Evolutionary conservation across 148 eudicot genomes (phyloP), one percentile per base, ranked within the genome.

Genomic region (Chenopodium formosanum): DNA sequence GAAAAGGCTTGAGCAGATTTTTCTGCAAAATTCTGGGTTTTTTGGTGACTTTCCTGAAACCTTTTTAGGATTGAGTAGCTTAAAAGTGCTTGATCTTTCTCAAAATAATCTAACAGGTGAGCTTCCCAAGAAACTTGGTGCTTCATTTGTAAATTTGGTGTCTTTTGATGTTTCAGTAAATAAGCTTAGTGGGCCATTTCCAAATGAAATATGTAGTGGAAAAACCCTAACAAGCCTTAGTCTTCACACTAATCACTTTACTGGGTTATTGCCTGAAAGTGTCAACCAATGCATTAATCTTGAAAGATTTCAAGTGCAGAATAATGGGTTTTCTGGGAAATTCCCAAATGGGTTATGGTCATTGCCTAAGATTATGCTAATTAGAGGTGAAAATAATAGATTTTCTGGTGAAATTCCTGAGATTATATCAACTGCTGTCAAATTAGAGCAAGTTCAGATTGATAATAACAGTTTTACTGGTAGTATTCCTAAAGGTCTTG

Each of bases 391-490:
- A 88, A 92, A 92, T 83, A 94, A 94, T 52, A 75, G 83, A 34
- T 92, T 94, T 87, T 82, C 90, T 23, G 98, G 98, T 66, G 88
- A 86, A 82, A 87, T 94, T 22, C 93, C 94, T 32, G 94, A 89
- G 71, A 85, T 87, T 13, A 83, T 91, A 73, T 88, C 98, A 23
- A 82, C 65, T 76, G 94, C 94, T 83, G 76, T 87, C 60, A 87
- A 89, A 44, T 76, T 94, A 71, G 98, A 94, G 89, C 97, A 94
- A 86, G 95, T 92, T 88, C 98, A 94, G 90, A 92, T 94, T 80
- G 98, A 94, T 89, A 92, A 92, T 85, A 94, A 94, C 84, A 92
- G 89, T 65, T 92, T 94, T 80, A 86, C 80, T 80, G 89, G 94
- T 77, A 80, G 53, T 78, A 86, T 94, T 68, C 98, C 98, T 72